A percentile compares a stretch with the other conserved stretches of the same genome.
These are phyloP conservation scores for Luvunga scandens DNA, from an alignment of 345 rosid genomes.

Conservation along the genomic window DNA sequence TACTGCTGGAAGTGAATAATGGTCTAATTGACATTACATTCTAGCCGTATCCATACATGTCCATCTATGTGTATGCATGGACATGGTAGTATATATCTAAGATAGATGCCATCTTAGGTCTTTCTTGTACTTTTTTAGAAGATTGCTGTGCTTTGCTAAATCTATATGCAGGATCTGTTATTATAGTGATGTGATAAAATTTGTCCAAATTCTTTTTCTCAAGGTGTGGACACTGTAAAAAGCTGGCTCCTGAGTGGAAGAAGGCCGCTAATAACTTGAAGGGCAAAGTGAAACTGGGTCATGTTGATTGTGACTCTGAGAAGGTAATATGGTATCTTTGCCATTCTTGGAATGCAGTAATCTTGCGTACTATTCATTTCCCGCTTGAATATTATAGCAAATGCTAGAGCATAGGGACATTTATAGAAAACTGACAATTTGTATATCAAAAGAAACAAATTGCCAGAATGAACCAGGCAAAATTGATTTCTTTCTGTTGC, in stretches of 20 bases:
- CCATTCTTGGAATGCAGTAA: not conserved
- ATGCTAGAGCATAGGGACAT: not conserved
- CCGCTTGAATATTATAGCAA: not conserved
- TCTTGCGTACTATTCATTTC: not conserved
- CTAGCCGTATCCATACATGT: not conserved
- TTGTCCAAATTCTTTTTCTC: constrained; percentile 12
- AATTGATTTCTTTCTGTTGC: not conserved
- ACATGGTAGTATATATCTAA: not conserved
- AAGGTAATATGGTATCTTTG: constrained; percentile 44
- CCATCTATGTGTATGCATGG: not conserved
- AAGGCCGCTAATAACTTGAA: constrained; percentile 81
- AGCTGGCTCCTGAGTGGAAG: constrained; percentile 97
- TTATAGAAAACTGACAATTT: not conserved
- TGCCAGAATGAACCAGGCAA: not conserved
- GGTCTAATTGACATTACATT: not conserved
- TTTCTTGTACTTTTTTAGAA: not conserved
- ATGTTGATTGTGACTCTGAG: constrained; percentile 85
- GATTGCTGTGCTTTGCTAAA: not conserved
- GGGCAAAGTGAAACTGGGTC: constrained; percentile 96
- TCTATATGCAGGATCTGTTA: not conserved
- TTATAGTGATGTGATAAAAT: constrained; percentile 8
- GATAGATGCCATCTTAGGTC: not conserved
- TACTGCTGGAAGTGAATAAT: not conserved
- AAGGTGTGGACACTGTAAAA: constrained; percentile 99
- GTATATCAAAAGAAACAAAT: not conserved